phyloP scores from a whole-genome alignment of 2,329 filamentous ascomycete genomes.

The Penicillium glabrum region DNA sequence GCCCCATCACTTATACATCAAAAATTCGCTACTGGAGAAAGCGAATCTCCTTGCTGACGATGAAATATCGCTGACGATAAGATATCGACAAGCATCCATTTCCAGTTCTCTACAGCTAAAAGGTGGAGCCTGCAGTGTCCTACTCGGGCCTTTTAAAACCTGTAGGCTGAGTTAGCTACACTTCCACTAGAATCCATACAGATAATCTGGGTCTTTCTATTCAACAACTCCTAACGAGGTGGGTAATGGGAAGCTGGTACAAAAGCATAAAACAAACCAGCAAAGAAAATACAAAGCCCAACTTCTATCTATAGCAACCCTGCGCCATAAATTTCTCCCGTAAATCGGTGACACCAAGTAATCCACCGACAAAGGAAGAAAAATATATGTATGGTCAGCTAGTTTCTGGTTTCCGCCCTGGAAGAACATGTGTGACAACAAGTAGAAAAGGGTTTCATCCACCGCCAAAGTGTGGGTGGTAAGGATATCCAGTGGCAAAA shows the following conservation, averaged over 20 bases:
- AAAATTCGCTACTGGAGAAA: too few relatives aligned
- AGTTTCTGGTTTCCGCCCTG: conserved; percentile 4
- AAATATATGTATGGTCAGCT: conserved; percentile 13
- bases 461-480: not conserved
- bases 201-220: conserved; percentile 7
- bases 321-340: conserved; percentile 1
- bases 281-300: conserved; percentile 12
- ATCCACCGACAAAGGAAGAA: not conserved
- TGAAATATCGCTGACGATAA: too few relatives aligned
- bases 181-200: not conserved
- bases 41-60: too few relatives aligned
- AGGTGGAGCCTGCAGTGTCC: not conserved
- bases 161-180: not conserved
- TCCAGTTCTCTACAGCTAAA: not conserved
- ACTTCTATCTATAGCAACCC: conserved; percentile 20
- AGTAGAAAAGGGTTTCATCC: conserved; percentile 5
- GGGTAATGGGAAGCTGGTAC: conserved; percentile 3
- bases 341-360: not conserved
- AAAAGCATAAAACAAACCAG: conserved; percentile 1
- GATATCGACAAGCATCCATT: not conserved
- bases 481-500: not conserved
- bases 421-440: conserved; percentile 3
- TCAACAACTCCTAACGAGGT: conserved; percentile 11
- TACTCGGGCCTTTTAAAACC: not conserved
- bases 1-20: too few relatives aligned